Percentiles rank a stretch among this genome's conserved stretches.
Conservation (phyloP, 1,139 yeast genomes). For the Arxiozyma slooffiae region DNA sequence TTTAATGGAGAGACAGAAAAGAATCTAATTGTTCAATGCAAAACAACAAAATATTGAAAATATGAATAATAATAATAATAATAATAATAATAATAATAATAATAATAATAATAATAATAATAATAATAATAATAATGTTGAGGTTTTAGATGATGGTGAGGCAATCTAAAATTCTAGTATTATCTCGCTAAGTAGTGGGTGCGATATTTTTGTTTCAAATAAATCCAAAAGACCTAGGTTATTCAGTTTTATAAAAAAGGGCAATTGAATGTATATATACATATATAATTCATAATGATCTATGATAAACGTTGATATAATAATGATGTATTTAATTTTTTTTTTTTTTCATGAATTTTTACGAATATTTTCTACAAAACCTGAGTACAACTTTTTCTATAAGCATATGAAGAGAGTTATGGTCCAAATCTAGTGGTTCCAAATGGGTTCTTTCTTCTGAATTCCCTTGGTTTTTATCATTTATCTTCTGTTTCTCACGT, state of each 20-base stretch:
- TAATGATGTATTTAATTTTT: not conserved
- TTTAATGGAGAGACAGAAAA: not conserved
- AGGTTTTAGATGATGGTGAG: not conserved
- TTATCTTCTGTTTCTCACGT: no score
- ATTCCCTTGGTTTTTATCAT: no score
- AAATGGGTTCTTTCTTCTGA: no score
- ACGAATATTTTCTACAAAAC: no score
- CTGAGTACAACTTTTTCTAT: no score
- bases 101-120: no score
- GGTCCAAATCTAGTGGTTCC: no score
- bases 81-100: no score
- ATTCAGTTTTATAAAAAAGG: conserved; percentile 16
- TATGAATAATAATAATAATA: not conserved
- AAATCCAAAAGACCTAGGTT: conserved; percentile 12
- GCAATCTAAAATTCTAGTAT: not conserved
- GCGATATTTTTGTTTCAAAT: not conserved
- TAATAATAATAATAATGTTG: no score
- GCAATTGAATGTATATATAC: not conserved
- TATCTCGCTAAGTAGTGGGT: not conserved
- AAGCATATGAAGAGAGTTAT: not conserved
- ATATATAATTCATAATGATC: not conserved
- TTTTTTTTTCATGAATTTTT: no score
- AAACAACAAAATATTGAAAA: not conserved
- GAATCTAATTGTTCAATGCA: not conserved
- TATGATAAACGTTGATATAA: not conserved